Base-by-base conservation (phyloP, 1,284 basidiomycete species). In the Taiwanofungus camphoratus region DNA sequence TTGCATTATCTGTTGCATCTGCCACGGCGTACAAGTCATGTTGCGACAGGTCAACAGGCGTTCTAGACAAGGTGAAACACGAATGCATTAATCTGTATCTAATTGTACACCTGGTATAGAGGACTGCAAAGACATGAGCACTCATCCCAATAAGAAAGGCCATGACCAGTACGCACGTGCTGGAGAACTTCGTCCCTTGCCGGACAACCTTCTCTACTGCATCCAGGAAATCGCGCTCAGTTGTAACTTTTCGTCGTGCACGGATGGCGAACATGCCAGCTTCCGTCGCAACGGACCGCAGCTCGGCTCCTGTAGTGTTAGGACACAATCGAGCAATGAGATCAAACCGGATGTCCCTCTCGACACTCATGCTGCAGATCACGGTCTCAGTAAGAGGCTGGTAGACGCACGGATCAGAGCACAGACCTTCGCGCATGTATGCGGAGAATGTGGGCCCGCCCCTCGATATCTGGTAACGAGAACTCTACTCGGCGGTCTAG, bases 201-300 rank as follows among this genome's bases (percentile, higher is more conserved):
- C 92, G 77, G 39, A 98, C 92, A 46, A 98, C 95, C 72, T 98
- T 98, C 71, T 99, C 95, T 3, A 99, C 95, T 4, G 93, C 91
- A 60, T 97, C 92, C 58, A 99, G 68, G 70, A 98, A 99, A 68
- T 99, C 96, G 45, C 92, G 83, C 63, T 99, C 96, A 4, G 92
- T 94, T 0, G 95, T 93, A 5, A 99, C 92, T 69, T 99, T 98
- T 65, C 96, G 78, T 55, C 96, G 76, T 43, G 93, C 91, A 48
- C 96, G 86, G 57, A 99, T 99, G 1, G 96, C 95, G 69, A 97
- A 99, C 96, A 99, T 99, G 32, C 96, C 96, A 26, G 96, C 96
- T 82, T 98, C 96, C 13, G 96, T 99, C 7, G 94, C 94, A 7
- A 99, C 95, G 20, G 91, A 93, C 41, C 94, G 84, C 48, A 99